Conservation (phyloP, 73 alveolate genomes). For the Blepharisma japonicum region DNA sequence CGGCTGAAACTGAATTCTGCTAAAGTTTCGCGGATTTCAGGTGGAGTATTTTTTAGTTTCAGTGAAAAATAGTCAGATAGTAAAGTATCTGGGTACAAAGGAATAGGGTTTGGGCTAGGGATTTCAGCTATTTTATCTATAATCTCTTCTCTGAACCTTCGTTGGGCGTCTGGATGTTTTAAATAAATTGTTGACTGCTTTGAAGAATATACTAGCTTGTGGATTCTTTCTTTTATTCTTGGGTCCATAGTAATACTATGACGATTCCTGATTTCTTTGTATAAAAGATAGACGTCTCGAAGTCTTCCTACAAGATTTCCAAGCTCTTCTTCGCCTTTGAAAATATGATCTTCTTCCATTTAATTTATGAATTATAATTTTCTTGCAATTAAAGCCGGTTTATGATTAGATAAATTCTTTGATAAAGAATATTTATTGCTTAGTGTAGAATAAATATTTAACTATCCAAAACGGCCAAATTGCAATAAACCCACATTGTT, state of each 20-base stretch:
- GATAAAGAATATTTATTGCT: too few species aligned
- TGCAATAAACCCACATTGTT: too few species aligned
- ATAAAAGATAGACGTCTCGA: slow-evolving; percentile 21
- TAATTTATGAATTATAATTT: too few species aligned
- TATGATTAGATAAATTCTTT: too few species aligned
- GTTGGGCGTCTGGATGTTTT: slow-evolving; percentile 10
- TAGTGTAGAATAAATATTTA: too few species aligned
- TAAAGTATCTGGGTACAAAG: slow-evolving; percentile 12
- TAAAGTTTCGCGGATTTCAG: slow-evolving; percentile 16
- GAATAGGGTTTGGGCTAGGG: neutral
- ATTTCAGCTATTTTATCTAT: slow-evolving; percentile 11
- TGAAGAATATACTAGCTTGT: slow-evolving; percentile 11
- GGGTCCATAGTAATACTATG: slow-evolving; percentile 18
- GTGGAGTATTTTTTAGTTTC: neutral
- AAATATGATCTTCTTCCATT: slow-evolving; percentile 23
- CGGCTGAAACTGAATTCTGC: neutral
- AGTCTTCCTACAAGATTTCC: neutral
- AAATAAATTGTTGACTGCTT: neutral
- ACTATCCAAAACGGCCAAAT: too few species aligned
- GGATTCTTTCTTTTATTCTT: neutral
- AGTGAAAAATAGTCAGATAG: neutral
- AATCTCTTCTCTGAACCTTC: neutral
- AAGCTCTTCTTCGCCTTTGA: slow-evolving; percentile 5
- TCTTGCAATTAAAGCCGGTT: too few species aligned
- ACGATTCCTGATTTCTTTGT: slow-evolving; percentile 15